These are phyloP conservation scores for Botrytis pseudocinerea DNA, from an alignment of 2,329 filamentous ascomycete genomes.

Conservation along the genomic window DNA sequence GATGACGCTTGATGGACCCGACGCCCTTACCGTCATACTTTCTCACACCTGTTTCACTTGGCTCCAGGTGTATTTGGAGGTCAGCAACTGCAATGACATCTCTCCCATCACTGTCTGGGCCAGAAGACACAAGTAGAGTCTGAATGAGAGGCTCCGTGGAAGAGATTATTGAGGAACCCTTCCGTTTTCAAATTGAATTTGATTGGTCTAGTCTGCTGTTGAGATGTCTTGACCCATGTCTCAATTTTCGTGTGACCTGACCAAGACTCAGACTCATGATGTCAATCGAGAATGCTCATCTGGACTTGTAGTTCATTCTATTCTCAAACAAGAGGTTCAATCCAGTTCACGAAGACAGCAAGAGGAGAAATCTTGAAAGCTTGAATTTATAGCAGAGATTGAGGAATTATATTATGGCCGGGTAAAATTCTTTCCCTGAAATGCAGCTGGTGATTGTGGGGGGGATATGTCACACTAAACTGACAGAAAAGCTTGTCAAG, in stretches of 20 bases:
- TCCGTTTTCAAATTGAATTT: accelerated
- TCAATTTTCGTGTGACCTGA: not conserved
- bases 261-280: not conserved
- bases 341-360: not conserved
- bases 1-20: not conserved
- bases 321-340: not conserved
- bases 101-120: not conserved
- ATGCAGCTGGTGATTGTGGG: not conserved
- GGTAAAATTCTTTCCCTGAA: not conserved
- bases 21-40: too few species aligned
- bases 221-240: accelerated
- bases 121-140: not conserved
- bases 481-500: not conserved
- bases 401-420: not conserved
- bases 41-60: not conserved
- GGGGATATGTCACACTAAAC: accelerated
- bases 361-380: not conserved
- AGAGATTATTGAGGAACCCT: not conserved
- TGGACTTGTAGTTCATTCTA: not conserved
- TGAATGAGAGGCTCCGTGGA: not conserved
- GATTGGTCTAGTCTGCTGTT: not conserved
- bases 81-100: not conserved
- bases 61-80: not conserved
- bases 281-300: not conserved
- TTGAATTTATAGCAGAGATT: not conserved